Evolutionary conservation across 169 alveolate genomes (phyloP).

Genomic region (Hepatocystis sp.): DNA sequence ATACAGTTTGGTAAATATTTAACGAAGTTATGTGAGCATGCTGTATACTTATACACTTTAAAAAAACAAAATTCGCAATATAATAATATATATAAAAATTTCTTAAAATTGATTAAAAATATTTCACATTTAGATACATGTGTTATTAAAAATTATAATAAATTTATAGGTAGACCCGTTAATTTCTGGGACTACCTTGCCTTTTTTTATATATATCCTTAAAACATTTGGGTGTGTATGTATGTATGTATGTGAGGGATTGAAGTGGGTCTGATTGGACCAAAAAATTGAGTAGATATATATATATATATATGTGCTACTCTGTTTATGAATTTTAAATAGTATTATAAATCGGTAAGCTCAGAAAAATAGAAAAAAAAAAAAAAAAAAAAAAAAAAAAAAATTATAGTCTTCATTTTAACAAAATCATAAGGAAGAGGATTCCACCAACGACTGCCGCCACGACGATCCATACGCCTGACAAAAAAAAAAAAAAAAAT

Average conservation of each 20-base stretch:
- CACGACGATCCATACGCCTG: slow-evolving; percentile 69
- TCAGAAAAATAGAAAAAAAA: not conserved
- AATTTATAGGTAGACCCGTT: slow-evolving; percentile 5
- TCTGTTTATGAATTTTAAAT: no score
- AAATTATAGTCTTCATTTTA: slow-evolving; percentile 20
- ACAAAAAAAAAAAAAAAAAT: slow-evolving; percentile 1
- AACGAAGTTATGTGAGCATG: slow-evolving; percentile 28
- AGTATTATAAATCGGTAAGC: no score
- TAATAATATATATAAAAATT: slow-evolving; percentile 12
- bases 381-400: slow-evolving; percentile 7
- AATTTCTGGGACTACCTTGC: slow-evolving; percentile 13
- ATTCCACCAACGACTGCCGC: slow-evolving; percentile 43
- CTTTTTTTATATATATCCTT: slow-evolving; percentile 34
- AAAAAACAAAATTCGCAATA: slow-evolving; percentile 2
- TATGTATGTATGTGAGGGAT: no score
- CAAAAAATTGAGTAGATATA: no score
- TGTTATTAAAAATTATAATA: slow-evolving; percentile 9
- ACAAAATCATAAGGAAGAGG: slow-evolving; percentile 44
- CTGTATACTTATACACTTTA: slow-evolving; percentile 6
- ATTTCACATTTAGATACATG: slow-evolving; percentile 27
- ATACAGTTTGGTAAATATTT: slow-evolving; percentile 5
- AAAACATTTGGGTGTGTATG: not conserved
- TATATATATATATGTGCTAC: no score
- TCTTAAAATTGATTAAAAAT: slow-evolving; percentile 16
- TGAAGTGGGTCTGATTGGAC: no score